phyloP scores from a whole-genome alignment of 257 asterid genomes.

The Solanum chaucha region DNA sequence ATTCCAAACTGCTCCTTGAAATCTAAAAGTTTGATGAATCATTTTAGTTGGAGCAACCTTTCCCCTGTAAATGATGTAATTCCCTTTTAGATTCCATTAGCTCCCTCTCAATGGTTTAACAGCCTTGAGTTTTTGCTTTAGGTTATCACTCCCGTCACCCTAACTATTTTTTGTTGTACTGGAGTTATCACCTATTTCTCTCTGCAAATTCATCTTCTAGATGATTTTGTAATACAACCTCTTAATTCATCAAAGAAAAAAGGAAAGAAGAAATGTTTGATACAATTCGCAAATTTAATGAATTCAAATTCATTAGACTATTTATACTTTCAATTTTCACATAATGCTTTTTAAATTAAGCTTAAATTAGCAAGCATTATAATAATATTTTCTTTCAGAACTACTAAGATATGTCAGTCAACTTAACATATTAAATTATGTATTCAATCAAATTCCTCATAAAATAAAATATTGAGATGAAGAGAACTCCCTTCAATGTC shows the following conservation, averaged over 20 bases:
- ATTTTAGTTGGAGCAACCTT: background rate
- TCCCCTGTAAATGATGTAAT: background rate
- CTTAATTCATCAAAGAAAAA: too few species aligned
- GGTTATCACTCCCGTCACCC: too few species aligned
- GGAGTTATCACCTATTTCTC: too few species aligned
- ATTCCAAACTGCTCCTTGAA: background rate
- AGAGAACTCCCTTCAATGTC: background rate
- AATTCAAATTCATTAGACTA: background rate
- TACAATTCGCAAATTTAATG: background rate
- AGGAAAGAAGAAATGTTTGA: background rate
- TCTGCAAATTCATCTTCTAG: too few species aligned
- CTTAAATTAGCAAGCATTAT: background rate
- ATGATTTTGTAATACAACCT: too few species aligned
- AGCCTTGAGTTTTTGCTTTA: too few species aligned
- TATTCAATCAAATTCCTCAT: background rate
- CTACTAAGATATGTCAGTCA: background rate
- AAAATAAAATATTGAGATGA: background rate
- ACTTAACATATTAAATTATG: background rate
- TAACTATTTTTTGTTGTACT: too few species aligned
- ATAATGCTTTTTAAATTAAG: background rate
- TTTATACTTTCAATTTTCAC: background rate
- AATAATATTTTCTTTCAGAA: background rate
- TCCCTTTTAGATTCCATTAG: background rate
- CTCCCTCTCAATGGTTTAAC: too few species aligned
- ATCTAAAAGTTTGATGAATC: background rate